phyloP scores from a whole-genome alignment of 352 stramenopile genomes.

The Phytopythium helicoides region DNA sequence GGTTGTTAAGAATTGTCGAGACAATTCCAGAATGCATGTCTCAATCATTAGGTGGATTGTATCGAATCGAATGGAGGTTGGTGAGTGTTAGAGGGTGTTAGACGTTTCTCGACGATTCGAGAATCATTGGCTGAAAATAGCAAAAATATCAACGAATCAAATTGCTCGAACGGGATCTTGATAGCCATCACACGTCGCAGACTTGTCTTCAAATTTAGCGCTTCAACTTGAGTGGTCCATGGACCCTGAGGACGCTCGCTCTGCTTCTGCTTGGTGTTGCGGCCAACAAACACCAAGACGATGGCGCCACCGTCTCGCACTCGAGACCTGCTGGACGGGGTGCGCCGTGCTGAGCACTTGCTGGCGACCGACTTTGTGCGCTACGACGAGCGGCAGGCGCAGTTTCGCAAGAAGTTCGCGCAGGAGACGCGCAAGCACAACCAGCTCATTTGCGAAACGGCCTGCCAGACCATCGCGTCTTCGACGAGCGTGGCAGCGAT shows the following conservation, averaged over 20 bases:
- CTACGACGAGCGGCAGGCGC: constrained; percentile 43
- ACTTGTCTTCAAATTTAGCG: no score
- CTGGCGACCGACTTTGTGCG: constrained; percentile 37
- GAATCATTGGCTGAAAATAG: background rate
- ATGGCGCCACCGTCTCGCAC: constrained; percentile 6
- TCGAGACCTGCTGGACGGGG: constrained; percentile 48
- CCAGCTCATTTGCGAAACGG: constrained; percentile 42
- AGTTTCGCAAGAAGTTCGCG: constrained; percentile 56
- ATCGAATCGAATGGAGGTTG: no score
- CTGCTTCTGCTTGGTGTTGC: no score
- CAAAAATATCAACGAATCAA: background rate
- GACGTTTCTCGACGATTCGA: no score
- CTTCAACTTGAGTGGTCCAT: no score
- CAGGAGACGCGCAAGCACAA: constrained; percentile 47
- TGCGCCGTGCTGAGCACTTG: constrained; percentile 30
- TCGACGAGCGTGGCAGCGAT: constrained; percentile 22
- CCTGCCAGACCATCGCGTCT: constrained; percentile 20
- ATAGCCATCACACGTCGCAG: constrained; percentile 1
- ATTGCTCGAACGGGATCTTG: background rate
- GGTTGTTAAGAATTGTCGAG: constrained; percentile 4
- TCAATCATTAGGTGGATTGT: no score
- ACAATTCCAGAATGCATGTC: background rate
- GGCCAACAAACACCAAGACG: background rate
- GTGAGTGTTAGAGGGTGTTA: background rate
- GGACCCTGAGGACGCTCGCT: no score